phyloP scores from a whole-genome alignment of 306 rosid genomes.

The Glycine latifolia region DNA sequence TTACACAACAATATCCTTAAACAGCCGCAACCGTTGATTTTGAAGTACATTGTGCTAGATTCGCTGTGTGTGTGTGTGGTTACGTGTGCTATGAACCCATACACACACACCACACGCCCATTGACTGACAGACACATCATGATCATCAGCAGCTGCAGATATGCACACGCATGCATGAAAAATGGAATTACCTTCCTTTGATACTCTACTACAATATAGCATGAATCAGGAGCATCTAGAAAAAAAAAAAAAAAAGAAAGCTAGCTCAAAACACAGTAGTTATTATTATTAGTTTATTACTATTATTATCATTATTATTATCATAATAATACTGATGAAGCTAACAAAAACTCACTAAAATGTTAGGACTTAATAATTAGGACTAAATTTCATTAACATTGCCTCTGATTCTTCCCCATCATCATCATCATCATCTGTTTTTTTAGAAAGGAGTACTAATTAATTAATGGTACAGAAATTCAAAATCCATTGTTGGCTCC shows the following conservation, averaged over 20 bases:
- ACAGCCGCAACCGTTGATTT: constrained; percentile 14
- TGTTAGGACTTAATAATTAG: constrained; percentile 45
- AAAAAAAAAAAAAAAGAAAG: not conserved
- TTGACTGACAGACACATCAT: constrained; percentile 31
- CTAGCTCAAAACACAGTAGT: constrained; percentile 16
- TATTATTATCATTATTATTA: not conserved
- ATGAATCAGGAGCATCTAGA: constrained; percentile 14
- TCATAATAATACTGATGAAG: not conserved
- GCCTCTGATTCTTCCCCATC: not conserved
- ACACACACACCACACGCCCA: not conserved
- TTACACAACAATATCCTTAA: constrained; percentile 18
- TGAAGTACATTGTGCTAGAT: constrained; percentile 28
- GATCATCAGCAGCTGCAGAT: constrained; percentile 23
- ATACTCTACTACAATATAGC: not conserved
- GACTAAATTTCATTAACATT: constrained; percentile 7
- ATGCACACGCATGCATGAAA: constrained; percentile 44
- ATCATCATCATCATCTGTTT: not conserved
- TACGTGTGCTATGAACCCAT: not conserved
- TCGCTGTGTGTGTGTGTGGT: constrained; percentile 16
- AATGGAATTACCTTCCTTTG: constrained; percentile 11
- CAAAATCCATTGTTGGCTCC: constrained; percentile 55
- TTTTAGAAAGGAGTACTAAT: not conserved
- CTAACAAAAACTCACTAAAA: constrained; percentile 27
- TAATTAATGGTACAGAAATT: not conserved
- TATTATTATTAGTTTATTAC: not conserved